Base-by-base conservation (phyloP, 1,284 basidiomycete species). In the Ganoderma sinense region DNA sequence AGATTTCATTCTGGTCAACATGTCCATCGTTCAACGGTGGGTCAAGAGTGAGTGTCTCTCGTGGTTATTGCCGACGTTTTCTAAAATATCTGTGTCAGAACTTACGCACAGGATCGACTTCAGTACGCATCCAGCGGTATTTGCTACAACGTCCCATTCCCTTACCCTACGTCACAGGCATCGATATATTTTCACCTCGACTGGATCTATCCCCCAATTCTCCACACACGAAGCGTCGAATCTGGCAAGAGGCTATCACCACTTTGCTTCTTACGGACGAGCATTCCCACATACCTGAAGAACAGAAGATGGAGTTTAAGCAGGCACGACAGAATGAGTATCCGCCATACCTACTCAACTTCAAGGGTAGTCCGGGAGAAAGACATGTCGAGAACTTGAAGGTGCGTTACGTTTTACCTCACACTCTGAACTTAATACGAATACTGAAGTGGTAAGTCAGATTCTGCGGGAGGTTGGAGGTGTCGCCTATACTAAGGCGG, bases 161-260 rank as follows among this genome's bases (percentile, higher is more conserved):
- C 13, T 31, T 33, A 40, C 39, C 91, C 65, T 23, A 18, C 20
- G 2, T 23, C 41, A 31, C 33, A 91, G 90, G 90, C 78, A 88
- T 94, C 72, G 93, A 94, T 78, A 86, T 94, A 64, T 94, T 94
- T 77, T 94, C 92, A n/a, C 91, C 92, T 36, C 83, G 91, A 14
- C 79, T 95, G 69, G 89, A 94, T 78, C 79, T 91, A 56, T 86
- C 89, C 0, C 79, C 87, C 29, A 82, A 87, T 1, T 90, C 89
- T 2, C 83, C 87, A 18, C 94, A 96, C 76, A 84, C 88, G 48
- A 89, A 85, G 71, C 86, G 93, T 14, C 87, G 94, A 6, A 91
- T 95, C n/a, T 94, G 93, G 93, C 91, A 95, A 77, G 94, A 96
- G 79, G 87, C 92, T 8, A 84, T 95, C 36, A 89, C 91, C 0